These are phyloP conservation scores for Nymphaea colorata DNA, from an alignment of 164 flowering plant species.

Conservation along the genomic window DNA sequence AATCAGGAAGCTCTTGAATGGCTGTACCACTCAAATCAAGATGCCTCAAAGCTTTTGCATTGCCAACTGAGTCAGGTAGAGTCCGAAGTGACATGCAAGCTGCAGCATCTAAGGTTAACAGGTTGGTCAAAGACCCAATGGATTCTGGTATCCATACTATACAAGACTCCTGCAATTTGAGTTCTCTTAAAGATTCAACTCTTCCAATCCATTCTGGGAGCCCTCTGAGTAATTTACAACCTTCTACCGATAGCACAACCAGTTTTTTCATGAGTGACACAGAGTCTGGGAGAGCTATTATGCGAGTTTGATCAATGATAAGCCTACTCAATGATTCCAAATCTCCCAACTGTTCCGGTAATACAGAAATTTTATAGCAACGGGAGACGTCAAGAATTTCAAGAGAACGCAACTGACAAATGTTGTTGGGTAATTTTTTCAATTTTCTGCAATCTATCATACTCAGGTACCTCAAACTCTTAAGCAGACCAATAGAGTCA, in stretches of 20 bases:
- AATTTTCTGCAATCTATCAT: background rate
- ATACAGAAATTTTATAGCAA: background rate
- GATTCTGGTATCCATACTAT: background rate
- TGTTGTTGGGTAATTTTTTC: background rate
- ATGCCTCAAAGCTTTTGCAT: background rate
- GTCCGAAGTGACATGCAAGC: background rate
- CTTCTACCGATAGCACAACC: background rate
- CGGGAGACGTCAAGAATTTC: background rate
- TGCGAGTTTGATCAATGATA: background rate
- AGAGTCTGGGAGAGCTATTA: background rate
- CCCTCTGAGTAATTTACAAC: background rate
- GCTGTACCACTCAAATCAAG: background rate
- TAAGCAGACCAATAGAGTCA: background rate
- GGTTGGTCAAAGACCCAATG: background rate
- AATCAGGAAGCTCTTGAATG: background rate
- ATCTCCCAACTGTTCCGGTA: background rate
- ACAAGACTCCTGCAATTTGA: background rate
- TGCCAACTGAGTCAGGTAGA: constrained; percentile 1
- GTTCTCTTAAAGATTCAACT: background rate
- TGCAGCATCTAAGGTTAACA: background rate
- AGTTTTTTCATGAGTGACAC: background rate
- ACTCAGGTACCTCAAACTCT: background rate
- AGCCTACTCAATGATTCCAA: constrained; percentile 1
- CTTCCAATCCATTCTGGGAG: background rate
- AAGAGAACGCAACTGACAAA: background rate